A percentile compares a stretch with the other conserved stretches of the same genome.
phyloP scores from a whole-genome alignment of 2,329 filamentous ascomycete genomes.

The Ophiocordyceps polyrhachis-furcata region DNA sequence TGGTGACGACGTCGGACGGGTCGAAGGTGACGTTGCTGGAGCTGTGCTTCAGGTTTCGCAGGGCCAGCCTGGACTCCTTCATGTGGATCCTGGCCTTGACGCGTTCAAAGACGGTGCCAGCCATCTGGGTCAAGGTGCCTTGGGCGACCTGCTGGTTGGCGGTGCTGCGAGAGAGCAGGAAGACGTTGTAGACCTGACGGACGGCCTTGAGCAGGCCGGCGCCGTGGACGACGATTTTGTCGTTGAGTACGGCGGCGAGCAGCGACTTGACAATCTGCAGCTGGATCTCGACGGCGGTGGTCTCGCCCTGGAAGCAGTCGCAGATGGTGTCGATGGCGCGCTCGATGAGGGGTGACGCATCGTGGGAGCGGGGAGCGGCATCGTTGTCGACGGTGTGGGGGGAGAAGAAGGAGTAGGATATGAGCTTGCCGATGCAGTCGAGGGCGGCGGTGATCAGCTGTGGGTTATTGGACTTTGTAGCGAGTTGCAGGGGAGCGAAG shows the following conservation, averaged over 20 bases:
- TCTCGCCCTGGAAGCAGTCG: slow-evolving; percentile 96
- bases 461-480: slow-evolving; percentile 71
- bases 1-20: slow-evolving; percentile 19
- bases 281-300: slow-evolving; percentile 79
- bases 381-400: slow-evolving; percentile 33
- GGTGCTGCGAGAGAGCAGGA: slow-evolving; percentile 81
- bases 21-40: slow-evolving; percentile 34
- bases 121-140: slow-evolving; percentile 94
- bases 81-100: slow-evolving; percentile 73
- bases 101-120: slow-evolving; percentile 90
- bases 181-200: slow-evolving; percentile 97
- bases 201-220: slow-evolving; percentile 92
- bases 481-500: slow-evolving; percentile 78
- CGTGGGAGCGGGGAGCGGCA: slow-evolving; percentile 18
- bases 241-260: slow-evolving; percentile 84
- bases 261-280: slow-evolving; percentile 97
- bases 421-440: slow-evolving; percentile 96
- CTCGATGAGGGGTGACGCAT: slow-evolving; percentile 64
- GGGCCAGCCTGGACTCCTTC: slow-evolving; percentile 59
- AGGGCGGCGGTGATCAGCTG: slow-evolving; percentile 76
- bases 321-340: slow-evolving; percentile 98
- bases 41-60: slow-evolving; percentile 31
- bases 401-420: slow-evolving; percentile 97
- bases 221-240: slow-evolving; percentile 97
- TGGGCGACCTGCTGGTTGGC: slow-evolving; percentile 95